phyloP scores from a whole-genome alignment of 257 asterid genomes.

The Solanum dulcamara region DNA sequence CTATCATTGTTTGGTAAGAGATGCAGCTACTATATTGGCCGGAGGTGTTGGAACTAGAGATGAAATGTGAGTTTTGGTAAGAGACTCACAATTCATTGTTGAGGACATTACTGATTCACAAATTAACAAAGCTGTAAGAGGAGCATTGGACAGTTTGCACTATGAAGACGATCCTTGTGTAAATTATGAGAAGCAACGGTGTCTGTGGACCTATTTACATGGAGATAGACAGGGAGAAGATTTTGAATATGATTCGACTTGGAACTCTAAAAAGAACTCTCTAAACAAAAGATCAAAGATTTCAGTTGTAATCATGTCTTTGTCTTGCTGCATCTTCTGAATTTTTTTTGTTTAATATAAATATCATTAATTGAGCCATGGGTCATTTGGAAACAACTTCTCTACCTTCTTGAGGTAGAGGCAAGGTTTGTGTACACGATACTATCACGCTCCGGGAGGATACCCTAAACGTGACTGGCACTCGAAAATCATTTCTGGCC shows the following conservation, averaged over 20 bases:
- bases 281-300: too few relatives aligned
- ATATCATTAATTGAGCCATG: too few relatives aligned
- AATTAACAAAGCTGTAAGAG: constrained; percentile 84
- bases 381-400: too few relatives aligned
- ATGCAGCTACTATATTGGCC: constrained; percentile 91
- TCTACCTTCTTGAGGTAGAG: too few relatives aligned
- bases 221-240: constrained; percentile 89
- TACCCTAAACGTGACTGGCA: too few relatives aligned
- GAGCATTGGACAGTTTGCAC: constrained; percentile 87
- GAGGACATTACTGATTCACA: constrained; percentile 83
- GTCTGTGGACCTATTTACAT: constrained; percentile 77
- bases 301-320: too few relatives aligned
- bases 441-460: too few relatives aligned
- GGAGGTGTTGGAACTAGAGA: constrained; percentile 92
- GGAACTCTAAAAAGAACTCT: too few relatives aligned
- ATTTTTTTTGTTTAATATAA: too few relatives aligned
- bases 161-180: constrained; percentile 91
- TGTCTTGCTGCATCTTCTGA: too few relatives aligned
- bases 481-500: too few relatives aligned
- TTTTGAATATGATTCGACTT: constrained; percentile 88
- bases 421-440: too few relatives aligned
- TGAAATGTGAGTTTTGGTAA: constrained; percentile 66
- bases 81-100: constrained; percentile 86
- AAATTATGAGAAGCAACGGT: constrained; percentile 31
- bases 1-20: constrained; percentile 92